Conservation (phyloP, 371 early-diverging fungal genomes). For the Mortierella sp. region DNA sequence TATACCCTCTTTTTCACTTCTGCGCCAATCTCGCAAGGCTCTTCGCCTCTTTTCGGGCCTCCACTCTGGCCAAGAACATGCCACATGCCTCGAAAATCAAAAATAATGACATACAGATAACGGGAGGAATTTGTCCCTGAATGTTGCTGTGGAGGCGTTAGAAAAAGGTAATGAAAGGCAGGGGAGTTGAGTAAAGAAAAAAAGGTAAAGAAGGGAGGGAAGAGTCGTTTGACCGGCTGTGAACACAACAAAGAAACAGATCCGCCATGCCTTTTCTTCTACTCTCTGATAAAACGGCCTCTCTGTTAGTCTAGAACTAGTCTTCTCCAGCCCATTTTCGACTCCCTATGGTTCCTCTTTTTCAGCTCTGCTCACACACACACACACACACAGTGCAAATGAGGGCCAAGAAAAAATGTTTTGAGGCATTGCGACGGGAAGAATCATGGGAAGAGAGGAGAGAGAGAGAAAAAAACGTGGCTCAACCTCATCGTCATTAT, state of each 20-base stretch:
- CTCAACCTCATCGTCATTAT: slow-evolving; percentile 5
- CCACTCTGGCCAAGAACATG: not conserved
- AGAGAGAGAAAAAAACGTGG: not conserved
- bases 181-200: not conserved
- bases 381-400: not conserved
- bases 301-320: not conserved
- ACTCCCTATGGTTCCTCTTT: not conserved
- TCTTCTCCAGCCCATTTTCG: not conserved
- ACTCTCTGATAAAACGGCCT: slow-evolving; percentile 4
- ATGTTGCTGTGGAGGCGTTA: not conserved
- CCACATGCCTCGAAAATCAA: not conserved
- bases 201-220: not conserved
- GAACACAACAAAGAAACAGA: not conserved
- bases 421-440: not conserved
- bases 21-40: not conserved
- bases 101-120: not conserved
- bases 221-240: slow-evolving; percentile 1
- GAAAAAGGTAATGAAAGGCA: not conserved
- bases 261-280: not conserved
- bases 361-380: not conserved
- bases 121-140: not conserved
- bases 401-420: too few relatives aligned
- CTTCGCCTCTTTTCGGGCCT: not conserved
- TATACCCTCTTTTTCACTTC: not conserved
- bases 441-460: not conserved